Evolutionary conservation across 768 basidiomycete species (phyloP).

Genomic region (Lactifluus piperatus): DNA sequence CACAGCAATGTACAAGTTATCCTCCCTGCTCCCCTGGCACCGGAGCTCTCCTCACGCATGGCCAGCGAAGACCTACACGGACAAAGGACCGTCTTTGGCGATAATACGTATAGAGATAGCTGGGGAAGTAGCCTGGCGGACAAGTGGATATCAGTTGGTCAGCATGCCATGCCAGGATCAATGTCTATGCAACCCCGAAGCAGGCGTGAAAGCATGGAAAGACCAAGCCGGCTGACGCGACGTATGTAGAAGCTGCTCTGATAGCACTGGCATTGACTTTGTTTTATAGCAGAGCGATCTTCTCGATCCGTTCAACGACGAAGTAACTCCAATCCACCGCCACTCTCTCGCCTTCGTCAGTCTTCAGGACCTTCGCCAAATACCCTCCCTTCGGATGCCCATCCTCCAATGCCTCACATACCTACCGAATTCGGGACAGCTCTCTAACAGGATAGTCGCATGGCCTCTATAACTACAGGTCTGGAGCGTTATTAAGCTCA

Average conservation of each 20-base stretch:
- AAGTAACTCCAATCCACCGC: slow-evolving; percentile 13
- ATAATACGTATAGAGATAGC: neutral
- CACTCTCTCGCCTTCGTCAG: slow-evolving; percentile 5
- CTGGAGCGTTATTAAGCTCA: neutral
- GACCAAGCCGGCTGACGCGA: neutral
- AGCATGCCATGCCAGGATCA: neutral
- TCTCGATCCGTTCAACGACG: neutral
- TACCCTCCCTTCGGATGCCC: neutral
- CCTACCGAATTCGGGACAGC: neutral
- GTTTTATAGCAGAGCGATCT: neutral
- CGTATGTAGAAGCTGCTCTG: neutral
- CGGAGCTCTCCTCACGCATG: slow-evolving; percentile 24
- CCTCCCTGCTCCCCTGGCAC: slow-evolving; percentile 55
- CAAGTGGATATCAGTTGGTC: slow-evolving; percentile 16
- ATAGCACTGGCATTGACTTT: neutral
- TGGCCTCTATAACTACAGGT: neutral
- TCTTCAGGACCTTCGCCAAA: neutral
- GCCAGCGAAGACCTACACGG: neutral
- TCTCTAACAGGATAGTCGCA: neutral
- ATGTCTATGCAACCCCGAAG: neutral
- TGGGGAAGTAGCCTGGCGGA: slow-evolving; percentile 13
- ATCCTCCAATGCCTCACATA: slow-evolving; percentile 13
- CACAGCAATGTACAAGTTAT: slow-evolving; percentile 58
- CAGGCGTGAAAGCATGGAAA: neutral
- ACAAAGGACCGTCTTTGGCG: neutral